phyloP scores from a whole-genome alignment of 192 early-diverging fungal genomes.

The Backusella macrospora region DNA sequence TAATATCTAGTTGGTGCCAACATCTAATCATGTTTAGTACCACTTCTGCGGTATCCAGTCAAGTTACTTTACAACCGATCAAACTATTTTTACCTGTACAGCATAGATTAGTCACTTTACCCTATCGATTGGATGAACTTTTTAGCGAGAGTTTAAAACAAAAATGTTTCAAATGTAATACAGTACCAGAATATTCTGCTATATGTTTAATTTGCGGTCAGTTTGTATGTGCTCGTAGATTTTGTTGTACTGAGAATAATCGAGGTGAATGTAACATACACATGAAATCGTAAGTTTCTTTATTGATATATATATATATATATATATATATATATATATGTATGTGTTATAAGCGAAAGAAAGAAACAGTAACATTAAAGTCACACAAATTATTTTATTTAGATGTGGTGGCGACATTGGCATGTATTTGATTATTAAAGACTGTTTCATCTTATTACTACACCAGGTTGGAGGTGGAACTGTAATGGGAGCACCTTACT shows the following conservation, averaged over 20 bases:
- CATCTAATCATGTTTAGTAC: slow-evolving; percentile 3
- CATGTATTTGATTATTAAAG: slow-evolving; percentile 80
- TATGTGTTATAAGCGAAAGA: not conserved
- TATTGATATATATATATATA: not conserved
- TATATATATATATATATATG: not conserved
- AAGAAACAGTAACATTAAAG: not conserved
- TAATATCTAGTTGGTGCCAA: slow-evolving; percentile 31
- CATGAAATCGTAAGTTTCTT: slow-evolving; percentile 58
- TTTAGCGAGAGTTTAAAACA: slow-evolving; percentile 81
- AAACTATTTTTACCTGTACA: slow-evolving; percentile 52
- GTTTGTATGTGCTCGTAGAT: slow-evolving; percentile 91
- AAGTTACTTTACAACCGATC: slow-evolving; percentile 15
- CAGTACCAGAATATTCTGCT: slow-evolving; percentile 86
- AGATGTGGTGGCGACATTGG: slow-evolving; percentile 91
- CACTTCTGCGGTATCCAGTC: no score
- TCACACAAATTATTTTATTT: slow-evolving; percentile 18
- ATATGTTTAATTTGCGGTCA: slow-evolving; percentile 93
- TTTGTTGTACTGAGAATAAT: slow-evolving; percentile 87
- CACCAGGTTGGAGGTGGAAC: slow-evolving; percentile 80
- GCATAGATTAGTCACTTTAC: slow-evolving; percentile 67
- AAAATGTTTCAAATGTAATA: slow-evolving; percentile 82
- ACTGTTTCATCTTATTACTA: slow-evolving; percentile 78
- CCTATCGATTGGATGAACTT: slow-evolving; percentile 77
- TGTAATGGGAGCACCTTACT: slow-evolving; percentile 88
- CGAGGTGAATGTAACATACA: slow-evolving; percentile 96